Base-by-base conservation (phyloP, 768 basidiomycete species). In the Tephrocybe sp. region DNA sequence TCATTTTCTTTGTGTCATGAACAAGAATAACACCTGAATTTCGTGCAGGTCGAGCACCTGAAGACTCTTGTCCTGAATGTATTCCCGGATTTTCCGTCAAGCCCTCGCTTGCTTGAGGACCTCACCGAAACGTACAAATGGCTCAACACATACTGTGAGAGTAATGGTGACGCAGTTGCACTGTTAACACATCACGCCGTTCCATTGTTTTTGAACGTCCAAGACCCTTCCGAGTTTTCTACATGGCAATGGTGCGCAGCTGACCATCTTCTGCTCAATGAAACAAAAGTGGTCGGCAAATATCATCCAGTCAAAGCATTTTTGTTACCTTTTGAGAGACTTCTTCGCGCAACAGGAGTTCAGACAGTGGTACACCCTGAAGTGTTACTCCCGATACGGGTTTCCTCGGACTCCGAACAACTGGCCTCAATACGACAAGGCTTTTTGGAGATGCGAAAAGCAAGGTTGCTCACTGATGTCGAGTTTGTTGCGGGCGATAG, bases 171-270 rank as follows among this genome's bases (percentile, higher is more conserved):
- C 1, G 34, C 47, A 9, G 37, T 54, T 9, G 26, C 42, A 7
- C 50, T 69, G 4, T 44, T 63, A 21, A 27, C 53, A 5, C 55
- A 58, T 28, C 55, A 60, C 30, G 36, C 60, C 12, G 54, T 64
- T 18, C 52, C 49, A 1, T 52, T 78, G 2, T 79, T 79, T 60
- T 67, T 81, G 47, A 81, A 81, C 38, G 70, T 80, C 31, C 62
- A 73, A 28, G 64, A 76, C 49, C 67, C 74, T 1, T 32, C 22
- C 4, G 49, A 54, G 6, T 34, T 34, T n/a, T 37, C 16, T 0
- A 71, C 69, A 0, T 77, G 76, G 76, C 47, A 46, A 15, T 80
- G 75, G 73, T 63, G 67, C 26, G 58, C 60, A 6, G 73, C 72
- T 1, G 53, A 63, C 18, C 59, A 72, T 25, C 64, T 81, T 31